Evolutionary conservation across 106 monocot species (phyloP).

Genomic region (Acanthochlamys bracteata): DNA sequence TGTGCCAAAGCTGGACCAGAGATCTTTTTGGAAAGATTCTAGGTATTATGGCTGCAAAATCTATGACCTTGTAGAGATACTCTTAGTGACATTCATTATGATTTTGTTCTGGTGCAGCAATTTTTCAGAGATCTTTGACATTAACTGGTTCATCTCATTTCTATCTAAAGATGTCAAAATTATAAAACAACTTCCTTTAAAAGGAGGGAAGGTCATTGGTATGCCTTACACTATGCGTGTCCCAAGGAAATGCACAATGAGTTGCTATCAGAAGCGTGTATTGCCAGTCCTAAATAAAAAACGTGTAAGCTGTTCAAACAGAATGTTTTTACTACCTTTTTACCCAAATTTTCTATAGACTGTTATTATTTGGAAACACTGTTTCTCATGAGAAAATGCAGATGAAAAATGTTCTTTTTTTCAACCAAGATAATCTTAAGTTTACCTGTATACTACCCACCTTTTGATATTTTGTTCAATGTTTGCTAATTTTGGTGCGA

Average conservation of each 20-base stretch:
- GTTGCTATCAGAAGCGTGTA: conserved; percentile 68
- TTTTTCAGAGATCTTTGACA: conserved; percentile 70
- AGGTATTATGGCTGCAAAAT: conserved; percentile 26
- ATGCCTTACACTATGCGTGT: conserved; percentile 68
- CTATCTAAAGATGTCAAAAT: conserved; percentile 72
- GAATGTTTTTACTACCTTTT: not conserved
- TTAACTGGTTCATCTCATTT: conserved; percentile 65
- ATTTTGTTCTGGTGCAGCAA: conserved; percentile 30
- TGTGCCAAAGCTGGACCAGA: conserved; percentile 69
- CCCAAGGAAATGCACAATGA: conserved; percentile 67
- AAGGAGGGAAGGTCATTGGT: conserved; percentile 23
- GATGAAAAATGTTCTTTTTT: no score
- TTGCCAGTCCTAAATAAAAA: conserved; percentile 61
- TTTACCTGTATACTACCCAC: no score
- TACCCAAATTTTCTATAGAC: no score
- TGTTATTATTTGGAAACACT: no score
- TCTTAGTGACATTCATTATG: not conserved
- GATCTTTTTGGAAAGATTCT: conserved; percentile 88
- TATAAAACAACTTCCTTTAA: conserved; percentile 49
- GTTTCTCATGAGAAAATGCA: no score
- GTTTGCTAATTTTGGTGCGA: no score
- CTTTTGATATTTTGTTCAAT: no score
- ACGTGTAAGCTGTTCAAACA: conserved; percentile 27
- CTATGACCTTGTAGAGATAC: not conserved
- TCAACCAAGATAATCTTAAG: no score